phyloP scores from a whole-genome alignment of 176 grass and related monocot genomes.

The Coix lacrymajobi region DNA sequence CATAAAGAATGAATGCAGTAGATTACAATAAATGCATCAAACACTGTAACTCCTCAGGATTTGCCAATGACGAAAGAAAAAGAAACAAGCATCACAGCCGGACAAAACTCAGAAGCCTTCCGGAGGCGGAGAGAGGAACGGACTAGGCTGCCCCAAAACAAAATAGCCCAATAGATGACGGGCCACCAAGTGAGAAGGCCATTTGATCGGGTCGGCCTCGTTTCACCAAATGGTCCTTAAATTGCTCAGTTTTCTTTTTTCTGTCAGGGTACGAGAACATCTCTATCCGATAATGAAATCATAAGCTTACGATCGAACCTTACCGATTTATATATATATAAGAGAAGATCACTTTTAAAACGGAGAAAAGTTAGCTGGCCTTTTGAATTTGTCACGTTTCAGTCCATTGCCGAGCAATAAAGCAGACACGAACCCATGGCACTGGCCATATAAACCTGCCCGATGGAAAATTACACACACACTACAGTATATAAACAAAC shows the following conservation, averaged over 20 bases:
- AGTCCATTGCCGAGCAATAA: not conserved
- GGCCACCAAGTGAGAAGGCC: not conserved
- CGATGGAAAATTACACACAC: not conserved
- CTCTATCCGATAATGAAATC: too few relatives aligned
- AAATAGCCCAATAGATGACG: not conserved
- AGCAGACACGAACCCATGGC: not conserved
- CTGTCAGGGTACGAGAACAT: not conserved
- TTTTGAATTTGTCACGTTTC: not conserved
- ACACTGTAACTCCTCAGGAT: not conserved
- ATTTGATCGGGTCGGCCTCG: not conserved
- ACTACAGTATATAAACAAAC: slow-evolving; percentile 12
- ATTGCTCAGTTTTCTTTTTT: not conserved
- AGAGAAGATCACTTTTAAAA: not conserved
- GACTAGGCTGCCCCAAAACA: too few relatives aligned
- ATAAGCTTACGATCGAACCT: not conserved
- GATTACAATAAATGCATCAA: not conserved
- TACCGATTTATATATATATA: not conserved
- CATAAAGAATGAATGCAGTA: not conserved
- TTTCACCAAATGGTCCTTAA: not conserved
- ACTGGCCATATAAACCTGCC: not conserved
- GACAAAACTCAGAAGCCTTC: not conserved
- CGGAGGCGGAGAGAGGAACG: not conserved
- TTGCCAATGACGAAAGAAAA: not conserved
- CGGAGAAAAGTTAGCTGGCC: not conserved
- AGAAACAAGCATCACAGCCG: not conserved